Conservation (phyloP, 345 rosid genomes). For the Trapa bicornis region DNA sequence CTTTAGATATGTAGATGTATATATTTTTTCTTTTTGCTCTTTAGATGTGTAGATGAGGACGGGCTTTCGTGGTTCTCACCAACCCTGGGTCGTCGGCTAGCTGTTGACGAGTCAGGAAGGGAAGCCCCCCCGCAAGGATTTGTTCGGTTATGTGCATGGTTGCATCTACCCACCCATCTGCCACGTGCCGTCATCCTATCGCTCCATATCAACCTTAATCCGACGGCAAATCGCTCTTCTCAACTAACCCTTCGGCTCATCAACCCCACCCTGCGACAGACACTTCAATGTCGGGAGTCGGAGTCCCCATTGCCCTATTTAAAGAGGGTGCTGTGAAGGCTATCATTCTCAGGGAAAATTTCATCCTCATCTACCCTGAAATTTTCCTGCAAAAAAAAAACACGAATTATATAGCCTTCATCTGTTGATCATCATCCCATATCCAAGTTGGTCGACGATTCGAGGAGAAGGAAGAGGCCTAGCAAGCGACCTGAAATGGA, state of each 20-base stretch:
- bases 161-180: too few relatives aligned
- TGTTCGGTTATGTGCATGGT: too few relatives aligned
- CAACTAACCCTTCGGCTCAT: conserved; percentile 33
- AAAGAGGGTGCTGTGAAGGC: not conserved
- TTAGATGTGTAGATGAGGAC: too few relatives aligned
- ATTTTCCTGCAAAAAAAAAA: not conserved
- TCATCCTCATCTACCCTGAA: not conserved
- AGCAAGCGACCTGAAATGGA: not conserved
- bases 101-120: too few relatives aligned
- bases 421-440: not conserved
- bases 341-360: not conserved
- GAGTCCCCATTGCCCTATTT: conserved; percentile 10
- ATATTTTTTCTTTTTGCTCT: too few relatives aligned
- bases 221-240: conserved; percentile 17
- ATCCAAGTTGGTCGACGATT: not conserved
- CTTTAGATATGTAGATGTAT: too few relatives aligned
- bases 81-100: too few relatives aligned
- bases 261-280: conserved; percentile 11
- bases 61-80: too few relatives aligned
- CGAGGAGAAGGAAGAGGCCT: not conserved
- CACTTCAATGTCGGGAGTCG: not conserved
- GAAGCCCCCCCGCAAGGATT: too few relatives aligned
- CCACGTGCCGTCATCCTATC: conserved; percentile 16
- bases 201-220: conserved; percentile 6
- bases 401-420: not conserved